Evolutionary conservation across 768 basidiomycete genomes (phyloP), one percentile per base, ranked within the genome.

Genomic region (Trichaptum fuscoviolaceum): DNA sequence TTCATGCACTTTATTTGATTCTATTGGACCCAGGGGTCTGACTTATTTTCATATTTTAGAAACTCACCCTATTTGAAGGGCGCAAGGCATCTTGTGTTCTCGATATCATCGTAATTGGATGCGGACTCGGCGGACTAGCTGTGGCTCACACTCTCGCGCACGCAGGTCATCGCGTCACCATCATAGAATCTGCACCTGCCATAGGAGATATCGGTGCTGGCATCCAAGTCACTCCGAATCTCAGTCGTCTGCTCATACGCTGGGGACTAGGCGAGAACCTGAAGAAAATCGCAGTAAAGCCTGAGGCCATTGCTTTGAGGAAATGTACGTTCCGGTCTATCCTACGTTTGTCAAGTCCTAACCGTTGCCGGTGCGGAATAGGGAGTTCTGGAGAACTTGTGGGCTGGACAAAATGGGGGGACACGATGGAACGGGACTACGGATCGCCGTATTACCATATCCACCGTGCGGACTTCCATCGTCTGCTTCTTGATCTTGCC

Each of bases 401-500:
- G 4, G 79, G 73, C 7, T 77, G 75, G 72, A 79, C 79, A 8
- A 70, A 62, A 27, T 80, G 79, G 79, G 74, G 76, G 9, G 70
- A 73, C 24, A 63, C 64, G 5, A 78, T 79, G 75, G 73, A 75
- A 4, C 35, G 71, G 1, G 68, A 72, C 3, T 75, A 76, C 24
- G 77, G 77, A 0, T 73, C 80, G 0, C 79, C 74, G 0, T 78
- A 75, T 63, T 73, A 74, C 35, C 72, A 71, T 65, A 69, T 76
- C 36, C 78, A 85, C 75, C 30, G 30, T 30, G 30, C 30, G 4
- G 30, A 86, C 68, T 77, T 85, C 25, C 80, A 82, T 65, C 72
- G 71, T 12, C 69, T 84, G 36, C 66, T 82, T 5, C 75, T 70
- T 35, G 74, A 77, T 3, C 70, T 81, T 5, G 80, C 80, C 6